Base-by-base conservation (phyloP, 352 stramenopile species). In the Thalassiosira livingstoniorum region DNA sequence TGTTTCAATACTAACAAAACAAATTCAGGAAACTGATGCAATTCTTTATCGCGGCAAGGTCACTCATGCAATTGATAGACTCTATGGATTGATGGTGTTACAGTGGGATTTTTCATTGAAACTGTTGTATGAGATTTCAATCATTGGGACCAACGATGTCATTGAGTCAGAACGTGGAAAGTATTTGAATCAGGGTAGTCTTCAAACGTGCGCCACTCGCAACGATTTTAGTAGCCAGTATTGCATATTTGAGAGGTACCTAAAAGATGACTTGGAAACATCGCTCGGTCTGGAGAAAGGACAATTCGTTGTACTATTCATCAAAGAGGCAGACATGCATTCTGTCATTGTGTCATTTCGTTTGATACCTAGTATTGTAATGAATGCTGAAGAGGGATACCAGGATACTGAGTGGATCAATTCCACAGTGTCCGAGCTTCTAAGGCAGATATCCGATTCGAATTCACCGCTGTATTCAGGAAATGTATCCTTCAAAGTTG, bases 331-430 rank as follows among this genome's bases (percentile, higher is more conserved):
- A 15, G 83, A 90, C 23, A 64, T 51, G 23, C 87, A 94, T 72
- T 81, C 81, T 15, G 88, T 94, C 25, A 70, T 93, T 43, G 87
- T 93, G 23, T 85, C 87, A n/a, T 95, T 95, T 69, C 86, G 92
- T 10, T 75, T 94, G 23, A 67, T 91, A 60, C 90, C 88, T 18
- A 72, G 80, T 18, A 54, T 70, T 27, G 23, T 65, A 60, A 57
- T 25, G 32, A 71, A 18, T 83, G 67, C 7, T 27, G 39, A 42
- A 4, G 32, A 39, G 23, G 42, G 65, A 61, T 23, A 23, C 15
- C 55, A 75, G 51, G 69, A 69, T 43, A 37, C 25, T 21, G 45
- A 47, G 31, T 84, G 78, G 77, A 62, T 93, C 11, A 39, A 83
- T 25, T 72, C 57, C 13, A 86, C 75, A 32, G 70, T 94, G 4